Evolutionary conservation across 176 grass and related monocot genomes (phyloP), one percentile per base, ranked within the genome.

Genomic region (Ananas comosus): DNA sequence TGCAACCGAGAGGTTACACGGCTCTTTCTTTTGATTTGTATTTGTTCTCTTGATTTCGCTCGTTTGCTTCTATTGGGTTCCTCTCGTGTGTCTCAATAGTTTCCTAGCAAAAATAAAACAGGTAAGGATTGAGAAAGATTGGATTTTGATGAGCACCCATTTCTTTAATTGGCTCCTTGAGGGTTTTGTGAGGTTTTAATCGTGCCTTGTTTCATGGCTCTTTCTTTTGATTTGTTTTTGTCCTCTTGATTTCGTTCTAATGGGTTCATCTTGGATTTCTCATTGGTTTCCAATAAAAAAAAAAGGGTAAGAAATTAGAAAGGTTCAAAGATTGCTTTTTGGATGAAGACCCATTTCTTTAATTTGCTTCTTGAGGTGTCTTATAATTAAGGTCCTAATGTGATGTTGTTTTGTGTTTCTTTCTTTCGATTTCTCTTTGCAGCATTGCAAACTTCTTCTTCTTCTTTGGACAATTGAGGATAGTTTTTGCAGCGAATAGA

Each of bases 1-100:
- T 85, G 51, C 83, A 65, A 29, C 83, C 79, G 56, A 83, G 71
- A 79, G 86, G 86, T 89, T 42, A 7, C 33, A 7, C 5, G 33
- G 33, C 33, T 42, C 33, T 42, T 42, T 42, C 33, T 42, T 42
- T 42, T 42, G 33, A 42, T 42, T 7, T 42, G 33, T 42, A 33
- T 8, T 42, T 7, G 0, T 7, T 42, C 25, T 27, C 25, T 27
- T 27, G 25, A 27, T 27, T 27, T 27, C 25, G 25, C 25, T 27
- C 25, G 2, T 27, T 27, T 27, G 25, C 25, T 27, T 27, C 1
- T 27, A 27, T 1, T 27, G 25, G 2, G 25, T 42, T 3, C n/a
- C n/a, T 29, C 28, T 3, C 3, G 28, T 0, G 28, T 29, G 28
- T 29, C 28, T 29, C 2, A 29, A 29, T 29, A 29, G 28, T 33